Conservation (phyloP, 1,139 yeast species). For the Pichia sp. region DNA sequence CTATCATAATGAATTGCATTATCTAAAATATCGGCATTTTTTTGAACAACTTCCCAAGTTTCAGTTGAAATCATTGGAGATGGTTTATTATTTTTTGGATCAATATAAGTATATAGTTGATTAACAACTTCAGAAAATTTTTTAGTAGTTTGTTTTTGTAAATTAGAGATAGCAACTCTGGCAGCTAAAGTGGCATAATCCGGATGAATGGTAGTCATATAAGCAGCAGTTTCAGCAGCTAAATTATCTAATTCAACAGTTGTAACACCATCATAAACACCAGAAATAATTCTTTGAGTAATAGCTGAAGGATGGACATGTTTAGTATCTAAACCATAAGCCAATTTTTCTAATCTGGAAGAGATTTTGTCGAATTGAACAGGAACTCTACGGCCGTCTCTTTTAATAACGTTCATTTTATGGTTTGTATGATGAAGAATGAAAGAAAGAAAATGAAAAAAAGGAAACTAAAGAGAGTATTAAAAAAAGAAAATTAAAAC, state of each 20-base stretch:
- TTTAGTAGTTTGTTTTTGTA: slow-evolving; percentile 91
- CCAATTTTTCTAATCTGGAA: slow-evolving; percentile 34
- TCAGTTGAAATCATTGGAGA: slow-evolving; percentile 57
- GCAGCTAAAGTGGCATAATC: slow-evolving; percentile 95
- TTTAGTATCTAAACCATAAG: slow-evolving; percentile 53
- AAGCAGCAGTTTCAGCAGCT: slow-evolving; percentile 96
- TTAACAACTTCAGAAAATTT: slow-evolving; percentile 75
- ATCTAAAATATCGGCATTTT: slow-evolving; percentile 44
- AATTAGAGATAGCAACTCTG: slow-evolving; percentile 83
- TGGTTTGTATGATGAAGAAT: background rate
- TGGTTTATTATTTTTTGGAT: slow-evolving; percentile 64
- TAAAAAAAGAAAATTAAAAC: background rate
- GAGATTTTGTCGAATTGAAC: slow-evolving; percentile 44
- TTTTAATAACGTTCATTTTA: slow-evolving; percentile 47
- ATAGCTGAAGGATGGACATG: slow-evolving; percentile 58
- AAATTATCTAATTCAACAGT: slow-evolving; percentile 87
- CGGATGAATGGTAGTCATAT: slow-evolving; percentile 94
- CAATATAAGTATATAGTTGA: slow-evolving; percentile 59
- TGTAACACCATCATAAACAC: slow-evolving; percentile 85
- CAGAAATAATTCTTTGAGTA: slow-evolving; percentile 52
- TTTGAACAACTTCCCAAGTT: slow-evolving; percentile 40
- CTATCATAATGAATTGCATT: slow-evolving; percentile 52
- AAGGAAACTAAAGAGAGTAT: background rate
- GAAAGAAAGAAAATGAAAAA: background rate
- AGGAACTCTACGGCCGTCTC: slow-evolving; percentile 57